Evolutionary conservation across 805 yeast genomes (phyloP), one percentile per base, ranked within the genome.

Genomic region (Cephaloascus albidus): DNA sequence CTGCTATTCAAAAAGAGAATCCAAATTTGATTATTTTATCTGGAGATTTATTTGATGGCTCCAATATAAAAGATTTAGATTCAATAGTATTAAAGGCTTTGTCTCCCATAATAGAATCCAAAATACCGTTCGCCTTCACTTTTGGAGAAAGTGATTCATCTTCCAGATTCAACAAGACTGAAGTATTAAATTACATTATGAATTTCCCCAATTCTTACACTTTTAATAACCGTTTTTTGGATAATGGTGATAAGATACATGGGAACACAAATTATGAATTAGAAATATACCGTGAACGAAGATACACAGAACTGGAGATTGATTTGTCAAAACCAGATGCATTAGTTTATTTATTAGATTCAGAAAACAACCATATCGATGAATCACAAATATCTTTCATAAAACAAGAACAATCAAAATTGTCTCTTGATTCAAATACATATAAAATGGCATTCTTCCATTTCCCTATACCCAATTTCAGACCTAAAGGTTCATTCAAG

Each of bases 381-480:
- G 50, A 53, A 3, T 55, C 65, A 2, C 71, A 66, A 42, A 55
- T 63, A 23, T 60, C 57, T 37, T 53, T 50, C 37, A 38, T 20
- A 33, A 23, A 26, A 14, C 18, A 31, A 36, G 18, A 27, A 17
- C 37, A 15, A 30, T 23, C 28, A 23, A 23, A 23, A 23, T 23
- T 23, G 12, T 23, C 28, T 8, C 16, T 31, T 19, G 32, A 17
- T 8, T 23, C 35, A 17, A 30, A 40, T 10, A 26, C 39, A 1
- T 59, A 50, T 45, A 63, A 60, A 46, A 45, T 66, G 18, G 43
- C 60, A 4, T 64, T 66, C 41, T 54, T 62, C 46, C 71, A 66
- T 47, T 56, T 58, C 43, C 71, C 72, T 3, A 50, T 66, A 12
- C 70, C 70, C 3, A 63, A 64, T 48, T 65, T 55, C 46, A 51